These are phyloP conservation scores for Clonostachys rhizophaga DNA, from an alignment of 2,329 filamentous ascomycete species.

Conservation along the genomic window DNA sequence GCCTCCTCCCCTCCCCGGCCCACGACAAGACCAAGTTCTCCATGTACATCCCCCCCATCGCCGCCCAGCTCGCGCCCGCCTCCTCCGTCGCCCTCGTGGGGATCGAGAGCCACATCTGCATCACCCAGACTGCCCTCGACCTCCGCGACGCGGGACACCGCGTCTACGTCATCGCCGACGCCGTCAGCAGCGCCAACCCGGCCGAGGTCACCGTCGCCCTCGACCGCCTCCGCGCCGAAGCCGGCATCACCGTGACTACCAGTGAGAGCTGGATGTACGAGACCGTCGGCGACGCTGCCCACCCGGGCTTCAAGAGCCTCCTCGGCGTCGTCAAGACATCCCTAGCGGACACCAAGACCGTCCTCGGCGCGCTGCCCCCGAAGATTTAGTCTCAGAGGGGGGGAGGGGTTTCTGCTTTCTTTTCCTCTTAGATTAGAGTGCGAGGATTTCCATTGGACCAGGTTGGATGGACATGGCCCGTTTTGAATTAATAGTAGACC, in stretches of 20 bases:
- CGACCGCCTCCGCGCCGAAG: conserved; percentile 64
- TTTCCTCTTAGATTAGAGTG: too few species aligned
- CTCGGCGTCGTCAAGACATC: conserved; percentile 76
- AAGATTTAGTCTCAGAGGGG: neutral
- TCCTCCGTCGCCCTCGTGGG: conserved; percentile 75
- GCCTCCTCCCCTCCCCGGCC: conserved; percentile 48
- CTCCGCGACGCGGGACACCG: conserved; percentile 68
- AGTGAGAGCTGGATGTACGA: conserved; percentile 92
- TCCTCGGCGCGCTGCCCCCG: conserved; percentile 56
- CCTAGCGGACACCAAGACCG: conserved; percentile 63
- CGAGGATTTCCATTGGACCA: too few species aligned
- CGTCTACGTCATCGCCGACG: conserved; percentile 87
- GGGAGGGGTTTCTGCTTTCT: too few species aligned
- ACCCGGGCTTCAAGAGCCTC: conserved; percentile 68
- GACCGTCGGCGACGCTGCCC: conserved; percentile 75
- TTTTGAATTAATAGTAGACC: too few species aligned
- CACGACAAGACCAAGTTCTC: conserved; percentile 87
- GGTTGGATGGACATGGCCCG: too few species aligned
- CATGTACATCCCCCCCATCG: conserved; percentile 64
- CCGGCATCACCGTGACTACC: conserved; percentile 72
- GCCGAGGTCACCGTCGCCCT: conserved; percentile 80
- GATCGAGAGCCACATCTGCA: conserved; percentile 91
- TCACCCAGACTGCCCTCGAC: conserved; percentile 88
- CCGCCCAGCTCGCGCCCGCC: conserved; percentile 17
- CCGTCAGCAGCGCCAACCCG: conserved; percentile 80